Evolutionary conservation across 176 grass and related monocot species (phyloP).

Genomic region (Dactylis glomerata): DNA sequence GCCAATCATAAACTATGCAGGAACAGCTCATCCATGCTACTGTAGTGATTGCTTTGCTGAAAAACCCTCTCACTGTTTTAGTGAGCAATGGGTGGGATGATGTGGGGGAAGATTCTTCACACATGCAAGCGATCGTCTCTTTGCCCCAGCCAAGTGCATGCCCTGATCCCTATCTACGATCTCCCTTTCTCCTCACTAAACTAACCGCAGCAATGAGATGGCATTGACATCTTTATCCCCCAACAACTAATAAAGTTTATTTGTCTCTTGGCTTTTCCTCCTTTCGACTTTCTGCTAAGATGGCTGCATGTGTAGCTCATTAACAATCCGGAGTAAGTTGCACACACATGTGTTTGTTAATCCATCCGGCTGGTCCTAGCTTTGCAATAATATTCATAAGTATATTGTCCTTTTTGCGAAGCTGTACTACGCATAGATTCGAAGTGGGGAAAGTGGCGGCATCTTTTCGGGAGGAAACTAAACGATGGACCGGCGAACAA

Average conservation of each 20-base stretch:
- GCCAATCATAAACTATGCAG: slow-evolving; percentile 39
- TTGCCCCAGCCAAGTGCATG: slow-evolving; percentile 22
- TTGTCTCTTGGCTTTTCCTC: slow-evolving; percentile 41
- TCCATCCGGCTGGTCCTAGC: slow-evolving; percentile 14
- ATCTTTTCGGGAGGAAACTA: slow-evolving; percentile 24
- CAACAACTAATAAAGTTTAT: slow-evolving; percentile 18
- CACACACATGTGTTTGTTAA: slow-evolving; percentile 37
- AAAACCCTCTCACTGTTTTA: slow-evolving; percentile 23
- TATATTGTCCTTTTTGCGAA: slow-evolving; percentile 39
- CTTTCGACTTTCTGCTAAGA: slow-evolving; percentile 54
- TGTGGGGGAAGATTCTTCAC: slow-evolving; percentile 62
- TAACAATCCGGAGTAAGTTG: slow-evolving; percentile 41
- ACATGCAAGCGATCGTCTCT: slow-evolving; percentile 61
- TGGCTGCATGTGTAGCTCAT: slow-evolving; percentile 55
- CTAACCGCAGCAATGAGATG: slow-evolving; percentile 44
- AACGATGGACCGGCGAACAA: slow-evolving; percentile 43
- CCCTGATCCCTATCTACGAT: slow-evolving; percentile 42
- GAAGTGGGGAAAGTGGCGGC: slow-evolving; percentile 22
- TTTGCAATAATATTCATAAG: slow-evolving; percentile 30
- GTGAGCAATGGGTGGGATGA: slow-evolving; percentile 18
- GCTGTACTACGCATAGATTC: slow-evolving; percentile 47
- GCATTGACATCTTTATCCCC: slow-evolving; percentile 37
- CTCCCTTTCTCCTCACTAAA: slow-evolving; percentile 21
- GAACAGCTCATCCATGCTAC: slow-evolving; percentile 49
- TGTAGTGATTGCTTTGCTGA: slow-evolving; percentile 40